phyloP scores from a whole-genome alignment of 176 grass and related monocot species.

The Chrysopogon serrulatus region DNA sequence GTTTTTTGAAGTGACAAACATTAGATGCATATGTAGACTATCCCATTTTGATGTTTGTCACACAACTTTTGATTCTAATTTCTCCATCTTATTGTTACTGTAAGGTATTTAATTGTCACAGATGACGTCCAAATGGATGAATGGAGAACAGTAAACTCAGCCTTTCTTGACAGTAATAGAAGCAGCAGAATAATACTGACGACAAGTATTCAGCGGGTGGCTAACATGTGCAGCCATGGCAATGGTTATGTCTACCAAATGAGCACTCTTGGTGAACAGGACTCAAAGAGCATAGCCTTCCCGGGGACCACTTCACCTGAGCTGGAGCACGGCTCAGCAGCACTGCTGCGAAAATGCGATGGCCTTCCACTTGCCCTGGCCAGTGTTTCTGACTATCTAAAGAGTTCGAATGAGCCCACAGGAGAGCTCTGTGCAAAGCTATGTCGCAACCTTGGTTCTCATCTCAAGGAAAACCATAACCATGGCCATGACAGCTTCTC shows the following conservation, averaged over 20 bases:
- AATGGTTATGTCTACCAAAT: conserved; percentile 29
- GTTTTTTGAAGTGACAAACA: no score
- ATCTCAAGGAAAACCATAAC: conserved; percentile 18
- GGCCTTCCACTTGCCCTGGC: conserved; percentile 36
- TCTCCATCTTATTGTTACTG: not conserved
- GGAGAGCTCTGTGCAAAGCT: conserved; percentile 8
- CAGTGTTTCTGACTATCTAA: conserved; percentile 13
- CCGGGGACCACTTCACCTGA: not conserved
- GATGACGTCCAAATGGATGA: conserved; percentile 25
- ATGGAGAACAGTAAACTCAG: not conserved
- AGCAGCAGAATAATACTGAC: conserved; percentile 34
- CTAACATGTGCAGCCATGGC: conserved; percentile 11
- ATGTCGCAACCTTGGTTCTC: conserved; percentile 15
- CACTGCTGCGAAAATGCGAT: conserved; percentile 18
- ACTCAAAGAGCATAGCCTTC: conserved; percentile 19
- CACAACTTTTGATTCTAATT: no score
- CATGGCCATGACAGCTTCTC: conserved; percentile 9
- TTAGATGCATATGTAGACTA: no score
- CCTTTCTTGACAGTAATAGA: not conserved
- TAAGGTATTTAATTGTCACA: conserved; percentile 36
- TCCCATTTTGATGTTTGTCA: not conserved
- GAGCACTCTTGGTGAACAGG: not conserved
- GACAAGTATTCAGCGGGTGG: not conserved
- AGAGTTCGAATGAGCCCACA: conserved; percentile 15
- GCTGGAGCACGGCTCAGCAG: not conserved